phyloP scores from a whole-genome alignment of 306 rosid genomes.

The Phaseolus lunatus region DNA sequence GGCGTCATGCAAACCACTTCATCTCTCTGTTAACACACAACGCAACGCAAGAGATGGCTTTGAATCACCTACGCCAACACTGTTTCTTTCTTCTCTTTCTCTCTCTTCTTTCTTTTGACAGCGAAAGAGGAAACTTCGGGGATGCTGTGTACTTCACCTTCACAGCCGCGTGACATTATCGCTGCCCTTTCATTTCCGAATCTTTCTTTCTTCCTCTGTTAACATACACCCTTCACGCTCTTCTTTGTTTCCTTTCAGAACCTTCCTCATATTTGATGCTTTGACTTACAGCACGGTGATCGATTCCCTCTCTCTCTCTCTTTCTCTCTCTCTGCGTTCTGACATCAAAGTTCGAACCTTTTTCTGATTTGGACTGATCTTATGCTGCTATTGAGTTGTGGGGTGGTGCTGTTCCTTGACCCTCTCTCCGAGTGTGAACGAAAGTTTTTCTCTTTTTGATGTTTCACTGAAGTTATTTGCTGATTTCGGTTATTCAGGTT shows the following conservation, averaged over 20 bases:
- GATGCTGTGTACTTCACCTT: conserved; percentile 34
- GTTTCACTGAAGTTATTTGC: not conserved
- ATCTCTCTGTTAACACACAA: conserved; percentile 45
- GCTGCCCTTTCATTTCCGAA: not conserved
- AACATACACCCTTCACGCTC: not conserved
- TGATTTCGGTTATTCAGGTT: conserved; percentile 22
- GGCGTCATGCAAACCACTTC: conserved; percentile 77
- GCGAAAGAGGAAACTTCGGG: conserved; percentile 64
- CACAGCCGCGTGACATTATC: conserved; percentile 11
- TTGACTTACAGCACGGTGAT: conserved; percentile 18
- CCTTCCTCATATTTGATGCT: conserved; percentile 42
- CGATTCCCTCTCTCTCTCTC: conserved; percentile 1
- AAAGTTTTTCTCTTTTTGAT: not conserved
- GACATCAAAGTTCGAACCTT: conserved; percentile 29
- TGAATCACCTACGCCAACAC: conserved; percentile 9
- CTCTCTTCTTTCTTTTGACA: conserved; percentile 44
- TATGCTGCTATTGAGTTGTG: not conserved
- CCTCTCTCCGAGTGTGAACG: not conserved
- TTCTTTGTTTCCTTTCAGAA: conserved; percentile 10
- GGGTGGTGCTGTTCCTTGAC: not conserved
- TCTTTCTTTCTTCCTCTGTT: not conserved
- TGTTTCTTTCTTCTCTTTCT: not conserved
- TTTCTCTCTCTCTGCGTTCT: not conserved
- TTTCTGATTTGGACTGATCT: conserved; percentile 46
- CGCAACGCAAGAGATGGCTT: not conserved